A percentile compares a stretch with the other conserved stretches of the same genome.
Evolutionary conservation across 352 stramenopile genomes (phyloP).

Genomic region (Phytophthora palmivora): DNA sequence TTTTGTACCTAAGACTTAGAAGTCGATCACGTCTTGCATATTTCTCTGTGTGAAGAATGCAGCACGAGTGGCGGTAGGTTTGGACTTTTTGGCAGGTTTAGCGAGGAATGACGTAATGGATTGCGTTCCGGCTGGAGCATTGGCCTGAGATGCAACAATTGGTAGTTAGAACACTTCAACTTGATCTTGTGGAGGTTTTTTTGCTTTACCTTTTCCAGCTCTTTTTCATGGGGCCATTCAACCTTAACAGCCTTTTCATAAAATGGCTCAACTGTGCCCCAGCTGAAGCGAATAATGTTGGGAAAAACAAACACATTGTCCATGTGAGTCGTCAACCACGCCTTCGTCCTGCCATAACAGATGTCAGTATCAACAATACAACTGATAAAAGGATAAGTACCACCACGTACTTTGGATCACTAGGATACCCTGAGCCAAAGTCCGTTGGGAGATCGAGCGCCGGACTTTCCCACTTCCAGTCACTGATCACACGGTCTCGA

Average conservation of each 20-base stretch:
- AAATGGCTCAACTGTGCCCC: constrained; percentile 83
- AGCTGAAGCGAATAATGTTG: constrained; percentile 94
- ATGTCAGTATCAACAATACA: constrained; percentile 3
- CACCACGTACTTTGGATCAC: constrained; percentile 85
- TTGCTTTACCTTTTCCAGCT: constrained; percentile 58
- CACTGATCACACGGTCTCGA: constrained; percentile 87
- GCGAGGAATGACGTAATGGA: constrained; percentile 83
- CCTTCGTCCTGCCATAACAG: constrained; percentile 63
- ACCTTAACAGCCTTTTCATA: constrained; percentile 62
- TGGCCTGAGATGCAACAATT: constrained; percentile 37
- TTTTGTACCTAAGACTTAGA: constrained; percentile 39
- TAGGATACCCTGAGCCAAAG: constrained; percentile 93
- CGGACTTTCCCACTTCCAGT: constrained; percentile 91
- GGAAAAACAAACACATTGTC: constrained; percentile 93
- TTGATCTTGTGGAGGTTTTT: neutral
- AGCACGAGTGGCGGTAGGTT: constrained; percentile 31
- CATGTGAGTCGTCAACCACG: constrained; percentile 87
- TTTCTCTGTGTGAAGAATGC: constrained; percentile 64
- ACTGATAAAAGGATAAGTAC: neutral
- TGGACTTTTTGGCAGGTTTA: constrained; percentile 40
- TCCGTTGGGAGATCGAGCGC: constrained; percentile 68
- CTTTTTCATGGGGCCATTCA: constrained; percentile 74
- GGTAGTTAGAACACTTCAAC: constrained; percentile 11
- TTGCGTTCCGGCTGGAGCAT: constrained; percentile 67
- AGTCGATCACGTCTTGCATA: constrained; percentile 74